Conservation (phyloP, 148 eudicot species). For the Vaccinium corymbosum region DNA sequence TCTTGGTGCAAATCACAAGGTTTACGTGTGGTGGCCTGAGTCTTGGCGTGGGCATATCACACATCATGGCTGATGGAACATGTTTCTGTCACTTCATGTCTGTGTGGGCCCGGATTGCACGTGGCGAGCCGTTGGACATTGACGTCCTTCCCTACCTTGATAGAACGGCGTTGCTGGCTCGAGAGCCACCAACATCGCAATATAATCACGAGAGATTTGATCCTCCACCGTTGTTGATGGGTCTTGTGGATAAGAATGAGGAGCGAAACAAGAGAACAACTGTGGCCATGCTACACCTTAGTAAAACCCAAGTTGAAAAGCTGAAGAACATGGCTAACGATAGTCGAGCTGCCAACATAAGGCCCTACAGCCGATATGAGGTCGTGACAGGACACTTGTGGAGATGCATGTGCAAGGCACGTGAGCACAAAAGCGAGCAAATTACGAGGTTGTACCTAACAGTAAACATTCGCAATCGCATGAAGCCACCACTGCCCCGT, state of each 20-base stretch:
- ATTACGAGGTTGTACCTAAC: too few species aligned
- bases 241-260: slow-evolving; percentile 9
- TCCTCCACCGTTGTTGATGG: slow-evolving; percentile 27
- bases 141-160: not conserved
- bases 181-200: not conserved
- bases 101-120: not conserved
- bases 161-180: not conserved
- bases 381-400: too few species aligned
- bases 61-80: not conserved
- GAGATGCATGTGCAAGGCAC: too few species aligned
- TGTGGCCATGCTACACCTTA: slow-evolving; percentile 26
- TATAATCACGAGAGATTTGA: not conserved
- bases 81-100: not conserved
- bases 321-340: slow-evolving; percentile 26
- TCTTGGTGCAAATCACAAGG: slow-evolving; percentile 16
- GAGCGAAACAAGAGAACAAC: slow-evolving; percentile 27
- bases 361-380: not conserved
- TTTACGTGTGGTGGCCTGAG: not conserved
- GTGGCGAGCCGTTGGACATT: not conserved
- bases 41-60: not conserved
- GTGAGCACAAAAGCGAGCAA: too few species aligned
- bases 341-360: too few species aligned
- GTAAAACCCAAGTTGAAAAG: slow-evolving; percentile 24
- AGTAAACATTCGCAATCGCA: too few species aligned
- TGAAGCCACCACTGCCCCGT: too few species aligned